Evolutionary conservation across 768 basidiomycete species (phyloP), one percentile per base, ranked within the genome.

Genomic region (Fibroporia radiculosa): DNA sequence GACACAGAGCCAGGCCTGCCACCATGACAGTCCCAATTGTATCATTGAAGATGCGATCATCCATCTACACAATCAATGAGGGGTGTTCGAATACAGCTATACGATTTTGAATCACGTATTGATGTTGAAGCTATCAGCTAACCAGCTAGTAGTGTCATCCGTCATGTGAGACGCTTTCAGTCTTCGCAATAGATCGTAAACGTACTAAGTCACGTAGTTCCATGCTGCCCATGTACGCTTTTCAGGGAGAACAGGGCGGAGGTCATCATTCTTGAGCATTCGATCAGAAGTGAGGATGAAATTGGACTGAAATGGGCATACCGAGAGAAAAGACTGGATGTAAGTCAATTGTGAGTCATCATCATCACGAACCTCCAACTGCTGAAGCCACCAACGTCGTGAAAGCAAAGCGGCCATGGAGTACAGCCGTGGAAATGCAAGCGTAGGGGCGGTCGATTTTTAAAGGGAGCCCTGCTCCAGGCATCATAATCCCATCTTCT

Each of bases 1-100:
- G 11, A 83, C 82, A 48, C 81, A 87, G 42, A 90, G 71, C 83
- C 87, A 85, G 13, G 87, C 80, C 59, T 88, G 82, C 84, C 84
- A 89, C 84, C 84, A 88, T 0, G 80, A 80, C 24, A 88, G 71
- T 3, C 82, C 81, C 23, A 78, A 62, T 49, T 82, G 75, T 25
- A 81, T 72, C 83, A 86, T 84, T 11, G 81, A 80, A 23, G 81
- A 83, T 0, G 73, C 81, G 48, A 85, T 84, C 81, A 81, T 81
- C 82, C 80, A 84, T 48, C 80, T 83, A 44, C n/a, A 42, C 16
- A 13, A 22, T 33, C 31, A 5, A 35, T 23, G 23, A 29, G 38
- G 12, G 14, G 33, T 5, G 11, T 3, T 13, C 41, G 25, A 29
- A 26, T 6, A 38, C 28, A 19, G 33, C n/a, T 27, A 28, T 31